Evolutionary conservation across 2,329 filamentous ascomycete species (phyloP), one percentile per base, ranked within the genome.

Genomic region (Penicillium sp.): DNA sequence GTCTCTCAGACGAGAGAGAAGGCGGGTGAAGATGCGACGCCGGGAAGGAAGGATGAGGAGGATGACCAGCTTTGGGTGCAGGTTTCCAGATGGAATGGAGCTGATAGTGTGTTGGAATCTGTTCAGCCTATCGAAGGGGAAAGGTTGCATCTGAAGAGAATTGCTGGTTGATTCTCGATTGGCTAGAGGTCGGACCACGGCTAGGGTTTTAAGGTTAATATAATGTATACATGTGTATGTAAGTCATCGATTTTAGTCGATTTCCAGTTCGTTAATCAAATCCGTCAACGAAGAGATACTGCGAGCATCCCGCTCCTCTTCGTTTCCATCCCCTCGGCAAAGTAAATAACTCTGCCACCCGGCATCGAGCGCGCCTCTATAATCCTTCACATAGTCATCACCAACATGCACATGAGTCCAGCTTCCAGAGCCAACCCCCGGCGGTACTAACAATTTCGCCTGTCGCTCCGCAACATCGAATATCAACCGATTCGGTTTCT

Each of bases 301-400:
- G 46, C 47, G 58, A 5, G 53, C 58, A 26, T 41, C 31, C 19
- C 10, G 43, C 11, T 55, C 41, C 3, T 13, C 48, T 6, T 50
- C 56, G 13, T 13, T 47, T 5, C 51, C 56, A 14, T 46, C 39
- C 5, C 48, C 63, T 4, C 74, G 71, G 50, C 63, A 48, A 37
- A 77, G 61, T 24, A 70, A 59, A 56, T 73, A 70, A 16, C 69
- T 73, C 46, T 72, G 61, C 74, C 76, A 77, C 0, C 76, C 76
- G 35, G 73, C 74, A 54, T 68, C 55, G 10, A 58, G 46, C 16
- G 76, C 76, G 45, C 70, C 77, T 24, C 59, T 26, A 52, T 73
- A 78, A 57, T 80, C 78, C 58, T 78, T 77, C 11, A 63, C 56
- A 52, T 69, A 72, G 35, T 80, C 75, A 60, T 80, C 78, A 1